Percentiles rank a stretch among this genome's conserved stretches.
phyloP scores from a whole-genome alignment of 2,329 filamentous ascomycete genomes.

The Colletotrichum sp. region DNA sequence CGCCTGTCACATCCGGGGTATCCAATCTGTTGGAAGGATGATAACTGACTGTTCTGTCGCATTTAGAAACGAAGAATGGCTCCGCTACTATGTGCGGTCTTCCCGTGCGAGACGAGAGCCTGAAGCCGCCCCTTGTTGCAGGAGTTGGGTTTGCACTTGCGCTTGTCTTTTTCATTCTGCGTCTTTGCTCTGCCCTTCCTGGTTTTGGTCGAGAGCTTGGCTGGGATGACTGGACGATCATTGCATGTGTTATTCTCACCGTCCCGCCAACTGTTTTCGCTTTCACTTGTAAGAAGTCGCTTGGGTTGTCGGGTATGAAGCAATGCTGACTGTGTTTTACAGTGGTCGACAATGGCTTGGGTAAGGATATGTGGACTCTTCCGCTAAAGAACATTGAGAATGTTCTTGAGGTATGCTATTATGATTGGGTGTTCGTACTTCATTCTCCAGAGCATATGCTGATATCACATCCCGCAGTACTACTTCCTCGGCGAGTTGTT shows the following conservation, averaged over 20 bases:
- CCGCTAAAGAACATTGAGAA: constrained; percentile 26
- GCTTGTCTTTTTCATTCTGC: constrained; percentile 30
- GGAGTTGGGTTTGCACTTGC: constrained; percentile 30
- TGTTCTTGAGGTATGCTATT: constrained; percentile 22
- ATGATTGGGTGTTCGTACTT: not conserved
- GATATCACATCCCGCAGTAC: constrained; percentile 16
- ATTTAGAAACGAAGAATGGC: constrained; percentile 24
- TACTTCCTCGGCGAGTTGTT: constrained; percentile 33
- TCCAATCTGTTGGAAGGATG: not conserved
- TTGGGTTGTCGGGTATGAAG: not conserved
- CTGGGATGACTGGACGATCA: constrained; percentile 39
- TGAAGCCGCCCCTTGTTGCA: constrained; percentile 27
- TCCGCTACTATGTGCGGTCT: constrained; percentile 26
- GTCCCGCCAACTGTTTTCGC: constrained; percentile 2
- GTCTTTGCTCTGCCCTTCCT: constrained; percentile 29
- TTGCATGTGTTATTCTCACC: constrained; percentile 38
- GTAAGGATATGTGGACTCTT: constrained; percentile 42
- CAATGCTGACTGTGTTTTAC: constrained; percentile 22
- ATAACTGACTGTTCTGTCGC: not conserved
- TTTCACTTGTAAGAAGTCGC: not conserved
- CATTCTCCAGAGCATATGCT: accelerated
- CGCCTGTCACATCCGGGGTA: no score
- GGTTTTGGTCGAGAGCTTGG: constrained; percentile 30
- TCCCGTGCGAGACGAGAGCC: constrained; percentile 27
- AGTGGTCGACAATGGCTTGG: constrained; percentile 33